Base-by-base conservation (phyloP, 257 asterid genomes). In the Penstemon eatonii region DNA sequence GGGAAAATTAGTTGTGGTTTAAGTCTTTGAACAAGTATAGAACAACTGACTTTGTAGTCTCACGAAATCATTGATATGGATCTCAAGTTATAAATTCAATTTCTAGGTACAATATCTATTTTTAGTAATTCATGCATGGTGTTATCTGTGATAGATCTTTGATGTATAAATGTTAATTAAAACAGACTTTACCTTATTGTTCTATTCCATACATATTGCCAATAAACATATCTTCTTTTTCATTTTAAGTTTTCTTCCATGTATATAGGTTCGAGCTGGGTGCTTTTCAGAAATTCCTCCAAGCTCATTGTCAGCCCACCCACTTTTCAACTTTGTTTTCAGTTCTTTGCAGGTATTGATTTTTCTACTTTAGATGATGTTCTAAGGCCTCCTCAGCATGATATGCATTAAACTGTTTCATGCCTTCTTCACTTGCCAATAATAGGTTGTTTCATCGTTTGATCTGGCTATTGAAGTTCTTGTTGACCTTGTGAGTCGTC, bases 211-310 rank as follows among this genome's bases (percentile, higher is more conserved):
- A 51, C 44, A 70, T 60, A 1, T 52, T 73, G 43, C 50, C 45
- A 18, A 25, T 56, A 13, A 47, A 71, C 49, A 38, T 70, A 71
- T 70, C 69, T 51, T 36, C 53, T 69, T 63, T 58, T 37, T 76
- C 70, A 72, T 68, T 67, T 59, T 33, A 54, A 69, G 63, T 71
- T 70, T 66, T 57, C 52, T 63, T 69, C 61, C 67, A 43, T 68
- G 63, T 70, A 63, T 69, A 73, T 78, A 91, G 97, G 96, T 86
- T 76, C 92, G 97, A 76, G 97, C 88, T 76, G 97, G 97, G 62
- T 91, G 97, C 85, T 86, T 91, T 73, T 75, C 83, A 4, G 93
- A 85, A 79, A 80, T 88, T 75, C 88, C 88, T 63, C 78, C 89
- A 46, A 74, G 79, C 78, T 81, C 85, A 13, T 76, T 88, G 84